These are phyloP conservation scores for Pyronema domesticum DNA, from an alignment of 495 filamentous ascomycete species.

Conservation along the genomic window DNA sequence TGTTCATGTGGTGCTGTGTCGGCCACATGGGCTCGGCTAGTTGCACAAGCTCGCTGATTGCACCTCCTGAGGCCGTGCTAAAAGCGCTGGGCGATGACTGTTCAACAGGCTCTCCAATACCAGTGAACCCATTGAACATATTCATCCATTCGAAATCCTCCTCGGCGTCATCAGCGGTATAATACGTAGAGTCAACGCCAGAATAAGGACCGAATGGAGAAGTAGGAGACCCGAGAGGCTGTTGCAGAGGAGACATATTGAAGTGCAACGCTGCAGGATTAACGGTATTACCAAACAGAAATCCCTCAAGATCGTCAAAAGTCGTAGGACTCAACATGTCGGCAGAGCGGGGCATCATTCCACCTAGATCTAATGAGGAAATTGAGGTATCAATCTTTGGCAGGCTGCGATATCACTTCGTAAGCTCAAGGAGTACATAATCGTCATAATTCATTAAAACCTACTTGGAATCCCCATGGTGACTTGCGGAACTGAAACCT, in stretches of 20 bases:
- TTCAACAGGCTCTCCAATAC: constrained; percentile 49
- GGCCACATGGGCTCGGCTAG: constrained; percentile 39
- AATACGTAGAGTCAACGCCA: constrained; percentile 30
- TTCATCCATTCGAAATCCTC: constrained; percentile 80
- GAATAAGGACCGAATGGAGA: constrained; percentile 55
- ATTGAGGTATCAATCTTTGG: constrained; percentile 25
- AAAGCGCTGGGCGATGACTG: constrained; percentile 90
- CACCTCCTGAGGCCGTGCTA: constrained; percentile 79
- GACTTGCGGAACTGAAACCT: constrained; percentile 2
- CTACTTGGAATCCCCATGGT: constrained; percentile 7
- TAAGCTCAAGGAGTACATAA: constrained; percentile 6
- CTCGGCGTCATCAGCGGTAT: constrained; percentile 44
- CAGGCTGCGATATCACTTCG: constrained; percentile 9
- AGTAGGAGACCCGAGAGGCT: constrained; percentile 43
- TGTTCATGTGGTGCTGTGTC: neutral
- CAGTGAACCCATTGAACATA: constrained; percentile 51
- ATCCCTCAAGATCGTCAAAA: constrained; percentile 59
- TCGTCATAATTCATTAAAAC: constrained; percentile 5
- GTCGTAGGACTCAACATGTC: constrained; percentile 30
- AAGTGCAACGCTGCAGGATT: constrained; percentile 94
- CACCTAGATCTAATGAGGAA: constrained; percentile 24
- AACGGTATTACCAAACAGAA: constrained; percentile 65
- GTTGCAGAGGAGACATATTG: constrained; percentile 51
- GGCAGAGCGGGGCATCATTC: constrained; percentile 25
- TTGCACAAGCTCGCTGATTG: constrained; percentile 72